Evolutionary conservation across 2,329 filamentous ascomycete species (phyloP), one percentile per base, ranked within the genome.

Genomic region (Fusarium lyarnte): DNA sequence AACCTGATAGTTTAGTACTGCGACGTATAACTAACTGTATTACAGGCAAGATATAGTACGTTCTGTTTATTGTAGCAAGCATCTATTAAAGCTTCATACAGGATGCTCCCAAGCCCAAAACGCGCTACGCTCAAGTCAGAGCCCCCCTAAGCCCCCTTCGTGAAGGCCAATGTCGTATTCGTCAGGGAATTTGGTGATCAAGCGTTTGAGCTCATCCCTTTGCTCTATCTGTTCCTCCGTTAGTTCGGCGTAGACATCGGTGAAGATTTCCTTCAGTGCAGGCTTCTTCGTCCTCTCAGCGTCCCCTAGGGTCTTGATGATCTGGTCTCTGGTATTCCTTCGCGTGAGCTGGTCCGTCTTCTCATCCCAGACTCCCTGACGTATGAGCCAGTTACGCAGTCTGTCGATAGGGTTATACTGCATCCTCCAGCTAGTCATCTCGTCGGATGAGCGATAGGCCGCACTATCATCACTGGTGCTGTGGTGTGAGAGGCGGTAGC

Each of bases 401-500:
- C 19, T n/a, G 21, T 21, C 39, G 39, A 41, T 41, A 41, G 39
- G 39, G 8, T 41, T 41, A n/a, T n/a, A n/a, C 39, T 23, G 19
- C 10, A 21, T n/a, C 39, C 21, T 41, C 39, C 39, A 41, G 39
- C 21, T 12, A 13, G 19, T n/a, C 21, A 23, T n/a, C 19, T 41
- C 39, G 21, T 41, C 39, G 8, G 19, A n/a, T 21, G 39, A 41
- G 19, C 39, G 39, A n/a, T 42, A 42, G 21, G 39, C 39, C 14
- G 39, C 11, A 23, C 39, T 42, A 9, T 42, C 39, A 23, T 42
- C 39, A 8, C 39, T 42, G 9, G 96, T 99, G 82, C 94, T 97
- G 84, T 99, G 96, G 80, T 99, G 94, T 10, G 93, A 95, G 42
- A 98, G 94, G 21, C 96, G 94, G 83, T 99, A 99, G 29, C 93